A percentile compares a stretch with the other conserved stretches of the same genome.
Conservation (phyloP, 179 eudicot genomes). For the Beta lomatogona region DNA sequence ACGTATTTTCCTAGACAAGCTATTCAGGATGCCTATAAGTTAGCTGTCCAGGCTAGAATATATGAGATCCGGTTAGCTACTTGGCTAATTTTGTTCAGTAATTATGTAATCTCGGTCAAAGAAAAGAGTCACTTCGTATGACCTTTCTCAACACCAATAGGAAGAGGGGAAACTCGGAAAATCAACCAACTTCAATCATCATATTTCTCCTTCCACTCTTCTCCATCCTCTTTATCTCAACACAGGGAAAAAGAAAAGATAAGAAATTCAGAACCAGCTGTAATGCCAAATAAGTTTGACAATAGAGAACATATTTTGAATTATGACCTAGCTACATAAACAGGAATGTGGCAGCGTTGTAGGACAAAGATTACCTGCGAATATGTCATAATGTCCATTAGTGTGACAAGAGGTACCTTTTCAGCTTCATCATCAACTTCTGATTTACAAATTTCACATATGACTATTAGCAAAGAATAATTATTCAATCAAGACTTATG, state of each 20-base stretch:
- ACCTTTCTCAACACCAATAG: no score
- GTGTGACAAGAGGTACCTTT: conserved; percentile 63
- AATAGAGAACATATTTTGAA: not conserved
- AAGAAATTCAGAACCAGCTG: not conserved
- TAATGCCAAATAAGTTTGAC: not conserved
- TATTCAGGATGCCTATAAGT: no score
- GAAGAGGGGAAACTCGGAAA: not conserved
- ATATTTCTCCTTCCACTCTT: not conserved
- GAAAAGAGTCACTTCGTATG: no score
- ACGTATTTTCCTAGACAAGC: no score
- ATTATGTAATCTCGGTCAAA: no score
- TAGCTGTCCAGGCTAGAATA: no score
- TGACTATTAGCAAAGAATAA: conserved; percentile 7
- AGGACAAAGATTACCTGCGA: conserved; percentile 50
- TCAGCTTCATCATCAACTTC: conserved; percentile 50
- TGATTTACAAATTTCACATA: conserved; percentile 25
- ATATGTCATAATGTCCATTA: conserved; percentile 65
- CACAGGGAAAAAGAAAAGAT: not conserved
- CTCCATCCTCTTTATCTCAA: no score
- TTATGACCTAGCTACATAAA: not conserved
- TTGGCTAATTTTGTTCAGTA: no score
- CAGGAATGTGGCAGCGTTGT: not conserved
- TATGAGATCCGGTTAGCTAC: no score
- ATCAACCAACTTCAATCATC: not conserved
- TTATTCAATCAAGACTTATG: not conserved